A percentile compares a stretch with the other conserved stretches of the same genome.
These are phyloP conservation scores for Vigna nakashimae DNA, from an alignment of 306 rosid species.

Conservation along the genomic window DNA sequence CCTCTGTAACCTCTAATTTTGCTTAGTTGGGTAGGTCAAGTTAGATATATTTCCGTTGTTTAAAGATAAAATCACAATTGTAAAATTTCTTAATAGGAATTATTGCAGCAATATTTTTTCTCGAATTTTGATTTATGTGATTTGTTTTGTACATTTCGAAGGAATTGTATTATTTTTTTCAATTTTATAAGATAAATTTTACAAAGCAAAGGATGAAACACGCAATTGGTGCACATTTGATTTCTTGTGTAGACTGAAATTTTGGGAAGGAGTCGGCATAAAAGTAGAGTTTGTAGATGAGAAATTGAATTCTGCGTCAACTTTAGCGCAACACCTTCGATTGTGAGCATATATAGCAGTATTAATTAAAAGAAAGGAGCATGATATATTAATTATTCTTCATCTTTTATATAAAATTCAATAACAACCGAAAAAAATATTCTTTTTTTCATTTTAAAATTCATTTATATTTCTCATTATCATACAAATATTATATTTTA, in stretches of 20 bases:
- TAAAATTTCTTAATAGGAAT: slow-evolving; percentile 51
- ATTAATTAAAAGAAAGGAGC: too few species aligned
- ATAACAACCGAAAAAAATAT: too few species aligned
- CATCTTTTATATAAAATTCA: too few species aligned
- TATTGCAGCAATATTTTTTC: slow-evolving; percentile 40
- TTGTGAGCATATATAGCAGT: neutral
- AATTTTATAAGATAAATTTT: neutral
- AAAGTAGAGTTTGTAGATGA: neutral
- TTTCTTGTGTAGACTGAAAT: neutral
- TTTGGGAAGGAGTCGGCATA: too few species aligned
- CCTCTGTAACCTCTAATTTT: slow-evolving; percentile 45
- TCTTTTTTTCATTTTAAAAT: too few species aligned
- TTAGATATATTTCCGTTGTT: slow-evolving; percentile 36
- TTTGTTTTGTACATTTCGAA: neutral
- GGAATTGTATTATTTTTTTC: neutral
- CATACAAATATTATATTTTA: too few species aligned
- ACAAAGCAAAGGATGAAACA: neutral
- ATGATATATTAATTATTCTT: too few species aligned
- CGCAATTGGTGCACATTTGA: slow-evolving; percentile 7
- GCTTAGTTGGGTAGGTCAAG: slow-evolving; percentile 32
- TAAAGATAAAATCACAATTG: slow-evolving; percentile 38
- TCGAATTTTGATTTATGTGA: slow-evolving; percentile 36
- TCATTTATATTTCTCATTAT: too few species aligned
- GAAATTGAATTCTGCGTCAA: neutral
- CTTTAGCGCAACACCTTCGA: neutral